These are phyloP conservation scores for Trichophyton rubrum DNA, from an alignment of 2,329 filamentous ascomycete genomes.

Conservation along the genomic window DNA sequence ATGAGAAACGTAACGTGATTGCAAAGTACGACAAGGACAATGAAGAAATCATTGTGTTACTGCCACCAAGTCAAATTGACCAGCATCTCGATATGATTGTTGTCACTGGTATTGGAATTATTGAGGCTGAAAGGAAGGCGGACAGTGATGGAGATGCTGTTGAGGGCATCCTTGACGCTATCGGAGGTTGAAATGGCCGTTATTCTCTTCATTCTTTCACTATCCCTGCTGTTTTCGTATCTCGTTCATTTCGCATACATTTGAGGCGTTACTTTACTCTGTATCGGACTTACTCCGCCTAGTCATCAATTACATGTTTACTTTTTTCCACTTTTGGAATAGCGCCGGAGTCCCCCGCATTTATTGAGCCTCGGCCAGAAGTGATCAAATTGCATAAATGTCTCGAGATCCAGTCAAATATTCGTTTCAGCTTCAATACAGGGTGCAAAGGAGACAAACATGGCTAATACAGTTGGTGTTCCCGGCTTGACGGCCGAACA, in stretches of 20 bases:
- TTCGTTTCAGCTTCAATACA: background rate
- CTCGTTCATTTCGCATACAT: background rate
- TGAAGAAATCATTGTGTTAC: conserved; percentile 7
- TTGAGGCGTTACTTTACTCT: background rate
- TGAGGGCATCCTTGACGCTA: background rate
- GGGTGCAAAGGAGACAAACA: background rate
- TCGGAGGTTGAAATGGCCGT: background rate
- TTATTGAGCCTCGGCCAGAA: background rate
- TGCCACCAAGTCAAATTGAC: conserved; percentile 6
- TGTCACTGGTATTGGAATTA: conserved; percentile 9
- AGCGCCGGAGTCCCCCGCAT: conserved; percentile 1
- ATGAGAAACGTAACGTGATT: conserved; percentile 9
- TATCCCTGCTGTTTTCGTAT: background rate
- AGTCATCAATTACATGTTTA: background rate
- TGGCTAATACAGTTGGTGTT: background rate
- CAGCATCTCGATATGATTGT: conserved; percentile 13
- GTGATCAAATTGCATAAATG: too few species aligned
- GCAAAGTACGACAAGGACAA: conserved; percentile 9
- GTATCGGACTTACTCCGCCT: background rate
- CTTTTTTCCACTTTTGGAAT: background rate
- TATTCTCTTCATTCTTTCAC: background rate
- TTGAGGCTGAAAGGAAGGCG: conserved; percentile 10
- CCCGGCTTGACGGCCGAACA: conserved; percentile 54
- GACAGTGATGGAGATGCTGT: conserved; percentile 7
- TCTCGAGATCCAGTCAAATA: too few species aligned